A percentile compares a stretch with the other conserved stretches of the same genome.
These are phyloP conservation scores for Ormosia emarginata DNA, from an alignment of 306 rosid genomes.

Conservation along the genomic window DNA sequence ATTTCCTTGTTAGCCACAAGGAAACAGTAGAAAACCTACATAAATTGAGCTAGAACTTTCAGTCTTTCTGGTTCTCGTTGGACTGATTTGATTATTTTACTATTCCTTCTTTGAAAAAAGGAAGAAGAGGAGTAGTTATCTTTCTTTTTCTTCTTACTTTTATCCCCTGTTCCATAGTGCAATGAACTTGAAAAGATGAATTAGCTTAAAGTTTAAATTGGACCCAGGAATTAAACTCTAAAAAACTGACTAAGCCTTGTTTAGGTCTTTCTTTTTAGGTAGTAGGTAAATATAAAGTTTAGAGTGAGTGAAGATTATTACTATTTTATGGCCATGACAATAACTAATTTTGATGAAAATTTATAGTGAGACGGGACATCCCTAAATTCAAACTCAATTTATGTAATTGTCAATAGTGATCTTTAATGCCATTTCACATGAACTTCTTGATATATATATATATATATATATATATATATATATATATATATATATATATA, in stretches of 20 bases:
- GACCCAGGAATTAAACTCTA: background rate
- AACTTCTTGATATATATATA: too few relatives aligned
- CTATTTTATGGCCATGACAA: too few relatives aligned
- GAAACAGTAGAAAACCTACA: background rate
- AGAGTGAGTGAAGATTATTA: too few relatives aligned
- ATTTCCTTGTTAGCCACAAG: background rate
- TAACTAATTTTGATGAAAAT: too few relatives aligned
- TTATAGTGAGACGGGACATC: too few relatives aligned
- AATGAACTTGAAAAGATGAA: constrained; percentile 15
- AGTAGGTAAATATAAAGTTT: too few relatives aligned
- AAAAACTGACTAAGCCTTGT: background rate
- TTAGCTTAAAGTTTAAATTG: constrained; percentile 5
- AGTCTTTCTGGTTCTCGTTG: background rate
- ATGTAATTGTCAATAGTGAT: too few relatives aligned
- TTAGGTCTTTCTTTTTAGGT: too few relatives aligned
- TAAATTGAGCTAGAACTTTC: background rate
- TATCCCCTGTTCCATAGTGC: background rate
- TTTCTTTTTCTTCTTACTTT: background rate
- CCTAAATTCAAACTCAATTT: too few relatives aligned
- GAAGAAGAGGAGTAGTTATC: background rate
- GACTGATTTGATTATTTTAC: background rate
- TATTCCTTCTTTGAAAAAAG: background rate
- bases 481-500: too few relatives aligned
- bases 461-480: too few relatives aligned
- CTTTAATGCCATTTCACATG: too few relatives aligned